Percentiles rank a stretch among this genome's conserved stretches.
Conservation (phyloP, 495 filamentous ascomycete genomes). For the Bryoglossum gracile region DNA sequence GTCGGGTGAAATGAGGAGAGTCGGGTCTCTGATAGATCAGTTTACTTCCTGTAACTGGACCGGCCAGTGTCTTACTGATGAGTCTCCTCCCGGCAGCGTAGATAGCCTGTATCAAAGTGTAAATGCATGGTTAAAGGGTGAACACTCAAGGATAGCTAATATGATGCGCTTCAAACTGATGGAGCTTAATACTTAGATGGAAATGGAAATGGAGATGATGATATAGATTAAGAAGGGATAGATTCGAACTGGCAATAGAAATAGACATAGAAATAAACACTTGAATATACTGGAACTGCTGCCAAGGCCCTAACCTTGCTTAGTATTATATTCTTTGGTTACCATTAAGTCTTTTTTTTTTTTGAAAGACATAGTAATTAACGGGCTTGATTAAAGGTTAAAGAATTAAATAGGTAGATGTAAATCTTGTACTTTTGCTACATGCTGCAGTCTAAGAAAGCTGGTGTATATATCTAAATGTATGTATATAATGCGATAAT, state of each 20-base stretch:
- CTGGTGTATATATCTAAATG: too few species aligned
- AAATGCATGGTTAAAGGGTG: conserved; percentile 18
- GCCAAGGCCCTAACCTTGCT: neutral
- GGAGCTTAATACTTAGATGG: conserved; percentile 11
- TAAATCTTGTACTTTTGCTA: too few species aligned
- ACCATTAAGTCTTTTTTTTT: too few species aligned
- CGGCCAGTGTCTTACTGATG: too few species aligned
- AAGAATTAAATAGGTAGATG: too few species aligned
- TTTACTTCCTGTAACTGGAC: conserved; percentile 16
- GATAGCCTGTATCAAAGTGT: conserved; percentile 14
- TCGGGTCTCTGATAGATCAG: conserved; percentile 18
- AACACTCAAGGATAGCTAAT: conserved; percentile 15
- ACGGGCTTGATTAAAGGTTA: too few species aligned
- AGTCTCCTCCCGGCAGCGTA: conserved; percentile 9
- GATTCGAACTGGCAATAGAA: too few species aligned
- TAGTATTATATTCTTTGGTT: too few species aligned
- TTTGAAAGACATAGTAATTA: too few species aligned
- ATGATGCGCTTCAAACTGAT: conserved; percentile 16
- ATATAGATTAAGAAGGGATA: neutral
- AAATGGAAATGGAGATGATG: conserved; percentile 2
- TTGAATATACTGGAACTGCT: neutral
- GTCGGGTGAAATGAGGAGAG: conserved; percentile 21
- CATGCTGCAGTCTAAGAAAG: too few species aligned
- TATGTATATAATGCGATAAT: too few species aligned
- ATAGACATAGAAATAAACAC: neutral